Conservation (phyloP, 2,329 filamentous ascomycete species). For the Parafenestella ontariensis region DNA sequence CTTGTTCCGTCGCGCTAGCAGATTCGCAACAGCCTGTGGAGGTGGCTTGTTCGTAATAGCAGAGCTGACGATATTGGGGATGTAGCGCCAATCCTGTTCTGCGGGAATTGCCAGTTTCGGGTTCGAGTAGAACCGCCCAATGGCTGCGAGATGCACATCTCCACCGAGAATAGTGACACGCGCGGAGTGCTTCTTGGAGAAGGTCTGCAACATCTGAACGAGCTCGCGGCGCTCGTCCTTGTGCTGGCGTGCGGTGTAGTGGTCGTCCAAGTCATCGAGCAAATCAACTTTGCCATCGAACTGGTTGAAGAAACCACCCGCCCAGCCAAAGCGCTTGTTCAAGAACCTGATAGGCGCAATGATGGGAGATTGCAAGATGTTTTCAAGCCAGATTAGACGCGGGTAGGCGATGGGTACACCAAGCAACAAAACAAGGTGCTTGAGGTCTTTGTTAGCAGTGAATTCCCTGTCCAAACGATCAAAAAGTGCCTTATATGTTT, state of each 20-base stretch:
- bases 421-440: constrained; percentile 68
- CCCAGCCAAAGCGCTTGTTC: constrained; percentile 87
- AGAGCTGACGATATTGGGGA: constrained; percentile 68
- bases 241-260: constrained; percentile 89
- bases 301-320: constrained; percentile 86
- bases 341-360: constrained; percentile 89
- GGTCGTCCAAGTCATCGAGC: constrained; percentile 70
- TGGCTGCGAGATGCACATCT: constrained; percentile 68
- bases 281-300: constrained; percentile 81
- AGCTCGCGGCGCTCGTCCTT: constrained; percentile 84
- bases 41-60: constrained; percentile 74
- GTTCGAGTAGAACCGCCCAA: constrained; percentile 70
- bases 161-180: constrained; percentile 69
- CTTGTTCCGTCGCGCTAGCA: constrained; percentile 69
- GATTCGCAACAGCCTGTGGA: constrained; percentile 69
- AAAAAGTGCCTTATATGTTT: constrained; percentile 69
- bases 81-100: constrained; percentile 68
- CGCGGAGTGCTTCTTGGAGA: constrained; percentile 62
- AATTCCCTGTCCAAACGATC: constrained; percentile 62
- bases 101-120: constrained; percentile 63
- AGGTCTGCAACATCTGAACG: constrained; percentile 67
- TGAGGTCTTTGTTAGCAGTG: constrained; percentile 62
- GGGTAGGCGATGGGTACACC: constrained; percentile 75
- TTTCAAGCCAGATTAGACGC: constrained; percentile 95
- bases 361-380: constrained; percentile 83